phyloP scores from a whole-genome alignment of 768 basidiomycete genomes.

The Kwoniella sp. region DNA sequence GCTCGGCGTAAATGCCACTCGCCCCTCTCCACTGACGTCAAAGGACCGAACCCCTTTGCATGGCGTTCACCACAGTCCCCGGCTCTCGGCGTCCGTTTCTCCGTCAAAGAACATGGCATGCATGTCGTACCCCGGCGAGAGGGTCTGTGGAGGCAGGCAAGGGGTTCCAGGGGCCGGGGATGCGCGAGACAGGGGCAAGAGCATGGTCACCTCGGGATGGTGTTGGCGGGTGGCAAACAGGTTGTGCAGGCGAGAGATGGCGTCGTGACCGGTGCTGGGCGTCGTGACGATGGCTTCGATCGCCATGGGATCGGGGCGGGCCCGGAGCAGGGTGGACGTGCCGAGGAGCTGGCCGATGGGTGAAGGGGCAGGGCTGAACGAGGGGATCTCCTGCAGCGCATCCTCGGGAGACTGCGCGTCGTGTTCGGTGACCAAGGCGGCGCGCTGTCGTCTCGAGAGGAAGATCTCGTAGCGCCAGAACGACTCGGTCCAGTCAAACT shows the following conservation, averaged over 20 bases:
- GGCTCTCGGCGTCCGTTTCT: too few species aligned
- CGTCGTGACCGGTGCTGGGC: neutral
- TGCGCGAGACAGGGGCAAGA: too few species aligned
- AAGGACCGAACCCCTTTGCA: too few species aligned
- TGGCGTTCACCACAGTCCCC: too few species aligned
- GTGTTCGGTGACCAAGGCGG: neutral
- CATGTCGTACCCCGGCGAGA: too few species aligned
- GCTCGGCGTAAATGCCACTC: too few species aligned
- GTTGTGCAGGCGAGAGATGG: neutral
- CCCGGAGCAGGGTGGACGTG: neutral
- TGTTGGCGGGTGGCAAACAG: conserved; percentile 3
- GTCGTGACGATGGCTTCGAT: neutral
- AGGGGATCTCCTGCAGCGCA: conserved; percentile 1
- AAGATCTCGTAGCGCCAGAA: conserved; percentile 15
- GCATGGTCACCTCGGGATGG: too few species aligned
- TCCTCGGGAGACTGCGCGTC: conserved; percentile 1
- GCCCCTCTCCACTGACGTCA: too few species aligned
- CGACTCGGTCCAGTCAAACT: conserved; percentile 14
- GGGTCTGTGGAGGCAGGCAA: too few species aligned
- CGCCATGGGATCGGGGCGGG: neutral
- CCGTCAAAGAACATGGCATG: too few species aligned
- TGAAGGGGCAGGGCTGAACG: neutral
- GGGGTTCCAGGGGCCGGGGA: too few species aligned
- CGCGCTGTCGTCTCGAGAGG: neutral
- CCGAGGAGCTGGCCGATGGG: neutral